phyloP scores from a whole-genome alignment of 177 flowering plant genomes.

The Telopea speciosissima region DNA sequence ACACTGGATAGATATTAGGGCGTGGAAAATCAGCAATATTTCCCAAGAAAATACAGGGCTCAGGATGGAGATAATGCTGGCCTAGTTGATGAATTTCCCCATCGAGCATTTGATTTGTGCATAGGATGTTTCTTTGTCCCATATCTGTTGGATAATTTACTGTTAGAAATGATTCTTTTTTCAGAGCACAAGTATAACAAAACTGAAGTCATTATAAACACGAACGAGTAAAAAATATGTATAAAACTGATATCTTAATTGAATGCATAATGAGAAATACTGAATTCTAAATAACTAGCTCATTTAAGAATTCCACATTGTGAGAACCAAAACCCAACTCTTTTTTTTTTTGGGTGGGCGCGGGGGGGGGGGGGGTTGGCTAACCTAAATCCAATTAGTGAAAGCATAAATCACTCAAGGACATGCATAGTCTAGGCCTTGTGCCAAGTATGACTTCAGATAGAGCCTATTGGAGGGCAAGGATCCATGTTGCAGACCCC shows the following conservation, averaged over 20 bases:
- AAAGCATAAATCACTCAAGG: too few relatives aligned
- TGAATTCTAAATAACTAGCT: neutral
- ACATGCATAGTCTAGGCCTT: too few relatives aligned
- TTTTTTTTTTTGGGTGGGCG: neutral
- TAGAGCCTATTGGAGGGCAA: too few relatives aligned
- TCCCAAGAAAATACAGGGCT: conserved; percentile 37
- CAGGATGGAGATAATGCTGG: conserved; percentile 36
- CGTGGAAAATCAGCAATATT: conserved; percentile 29
- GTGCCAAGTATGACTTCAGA: too few relatives aligned
- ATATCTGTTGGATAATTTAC: conserved; percentile 18
- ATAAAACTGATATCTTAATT: neutral
- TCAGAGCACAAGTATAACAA: neutral
- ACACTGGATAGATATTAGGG: conserved; percentile 29
- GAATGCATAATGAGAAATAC: neutral
- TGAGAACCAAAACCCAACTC: neutral
- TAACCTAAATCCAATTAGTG: too few relatives aligned
- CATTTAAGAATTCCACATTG: neutral
- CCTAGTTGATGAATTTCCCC: conserved; percentile 42
- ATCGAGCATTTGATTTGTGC: conserved; percentile 41
- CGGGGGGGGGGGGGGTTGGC: too few relatives aligned
- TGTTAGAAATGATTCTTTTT: neutral
- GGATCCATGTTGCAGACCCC: too few relatives aligned
- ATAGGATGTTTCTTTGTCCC: conserved; percentile 51
- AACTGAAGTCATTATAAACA: neutral
- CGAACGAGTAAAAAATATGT: neutral